Evolutionary conservation across 257 asterid species (phyloP), one percentile per base, ranked within the genome.

Genomic region (Solanum peruvianum): DNA sequence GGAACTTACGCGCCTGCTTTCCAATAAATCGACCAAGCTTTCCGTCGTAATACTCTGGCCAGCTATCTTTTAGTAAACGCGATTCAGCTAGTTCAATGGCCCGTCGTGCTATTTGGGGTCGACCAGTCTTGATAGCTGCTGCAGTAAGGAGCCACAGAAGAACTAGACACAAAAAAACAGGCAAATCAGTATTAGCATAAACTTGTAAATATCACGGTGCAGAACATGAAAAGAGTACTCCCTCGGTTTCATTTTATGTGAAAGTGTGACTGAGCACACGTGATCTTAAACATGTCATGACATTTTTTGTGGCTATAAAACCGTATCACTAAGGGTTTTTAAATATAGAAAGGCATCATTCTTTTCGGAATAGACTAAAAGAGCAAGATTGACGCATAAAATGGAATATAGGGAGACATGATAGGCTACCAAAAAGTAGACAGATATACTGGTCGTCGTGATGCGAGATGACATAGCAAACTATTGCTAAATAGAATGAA

Each of bases 81-180:
- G 91, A 42, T 83, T 96, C 99, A 1, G 98, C 93, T 1, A 93
- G 95, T 20, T 93, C 98, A 27, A 94, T 93, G 0, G 98, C 98
- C 1, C 96, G 96, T 70, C 98, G 89, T 11, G 99, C 98, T 80
- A 94, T 85, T 12, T 94, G 98, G 81, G 98, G 98, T n/a, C 99
- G 91, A 3, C 99, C 99, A 1, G 94, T 94, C 91, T 96, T 96
- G 87, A 96, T 92, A 92, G 96, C 93, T 12, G 99, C 99, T 1
- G 99, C 99, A 3, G 99, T 96, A 13, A 96, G 94, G 37, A 96
- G 94, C 99, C 99, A 96, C 58, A 94, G 58, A 70, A 96, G 98
- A 56, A 96, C 99, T 96, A 89, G 93, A 90, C 11, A 21, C 52
- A 42, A 25, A 42, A 25, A 71, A 5, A 49, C 41, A 84, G 4